Evolutionary conservation across 805 yeast species (phyloP), one percentile per base, ranked within the genome.

Genomic region (Kazachstania viticola): DNA sequence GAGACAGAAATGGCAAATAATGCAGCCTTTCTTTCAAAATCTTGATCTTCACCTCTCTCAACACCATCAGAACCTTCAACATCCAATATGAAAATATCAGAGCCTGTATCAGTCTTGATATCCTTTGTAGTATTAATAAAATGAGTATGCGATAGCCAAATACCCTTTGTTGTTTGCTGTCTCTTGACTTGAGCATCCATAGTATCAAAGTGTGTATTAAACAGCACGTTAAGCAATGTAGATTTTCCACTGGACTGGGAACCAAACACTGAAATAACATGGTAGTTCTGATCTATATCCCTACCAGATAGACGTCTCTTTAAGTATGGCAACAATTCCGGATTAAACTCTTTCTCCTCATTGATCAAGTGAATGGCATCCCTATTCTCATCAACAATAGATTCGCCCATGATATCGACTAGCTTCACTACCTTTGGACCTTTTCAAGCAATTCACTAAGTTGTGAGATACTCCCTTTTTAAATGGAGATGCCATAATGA

Each of bases 41-140:
- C 98, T 58, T 91, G 96, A 57, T 91, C 97, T 48, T 91, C 98
- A 17, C 97, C 97, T 34, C 96, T 71, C 59, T 91, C 98, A 38
- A 95, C 71, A 30, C 98, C 97, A 60, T 91, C 98, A 1, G 96
- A 87, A 30, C 98, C 98, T 60, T 91, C 98, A n/a, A 91, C 97
- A 52, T 91, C 98, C 69, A 91, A 70, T 2, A 91, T 93, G 39
- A 83, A 68, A 9, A 84, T 64, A 40, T 73, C 65, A 11, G 44
- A 27, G n/a, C 30, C 31, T 13, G 28, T 21, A 3, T 30, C 24
- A 1, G 15, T 29, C 5, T 43, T 38, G 16, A 38, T 24, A 26
- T 28, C 44, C 15, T 40, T 36, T 9, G 48, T 35, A 0, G 54
- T 39, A 24, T 51, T 49, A 17, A 70, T 56, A 21, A 53, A 51